Evolutionary conservation across 192 early-diverging fungal species (phyloP).

Genomic region (Podila clonocystis): DNA sequence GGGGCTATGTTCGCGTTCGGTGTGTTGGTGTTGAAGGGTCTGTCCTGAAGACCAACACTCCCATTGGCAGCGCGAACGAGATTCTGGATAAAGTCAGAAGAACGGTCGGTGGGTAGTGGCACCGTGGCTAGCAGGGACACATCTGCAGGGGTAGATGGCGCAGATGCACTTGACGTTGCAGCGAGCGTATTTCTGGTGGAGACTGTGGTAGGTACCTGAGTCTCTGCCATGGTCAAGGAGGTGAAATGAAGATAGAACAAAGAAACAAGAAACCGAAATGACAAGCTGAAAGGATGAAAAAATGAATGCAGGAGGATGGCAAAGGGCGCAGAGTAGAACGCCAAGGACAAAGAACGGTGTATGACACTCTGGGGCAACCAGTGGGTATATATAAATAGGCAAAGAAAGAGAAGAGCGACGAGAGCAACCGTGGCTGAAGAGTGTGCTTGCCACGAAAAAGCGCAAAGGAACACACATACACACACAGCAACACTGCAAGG

Average conservation of each 20-base stretch:
- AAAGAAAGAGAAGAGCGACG: too few relatives aligned
- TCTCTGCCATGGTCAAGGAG: too few relatives aligned
- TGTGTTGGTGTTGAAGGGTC: neutral
- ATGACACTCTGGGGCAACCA: too few relatives aligned
- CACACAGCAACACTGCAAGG: neutral
- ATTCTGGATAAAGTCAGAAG: conserved; percentile 15
- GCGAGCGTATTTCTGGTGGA: neutral
- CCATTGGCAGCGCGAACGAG: conserved; percentile 12
- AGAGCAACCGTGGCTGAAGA: neutral
- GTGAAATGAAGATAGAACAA: too few relatives aligned
- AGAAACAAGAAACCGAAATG: too few relatives aligned
- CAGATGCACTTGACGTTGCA: neutral
- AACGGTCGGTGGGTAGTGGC: conserved; percentile 19
- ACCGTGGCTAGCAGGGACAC: neutral
- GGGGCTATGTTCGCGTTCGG: neutral
- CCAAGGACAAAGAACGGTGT: too few relatives aligned
- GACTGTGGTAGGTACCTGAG: neutral
- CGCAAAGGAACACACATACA: neutral
- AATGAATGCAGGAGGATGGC: too few relatives aligned
- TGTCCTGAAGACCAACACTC: conserved; percentile 1
- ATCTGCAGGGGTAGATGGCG: neutral
- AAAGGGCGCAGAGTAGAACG: too few relatives aligned
- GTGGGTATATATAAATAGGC: too few relatives aligned
- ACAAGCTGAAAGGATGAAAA: too few relatives aligned
- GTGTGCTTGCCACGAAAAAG: neutral